Base-by-base conservation (phyloP, 495 filamentous ascomycete species). In the Penicillium alfredii region DNA sequence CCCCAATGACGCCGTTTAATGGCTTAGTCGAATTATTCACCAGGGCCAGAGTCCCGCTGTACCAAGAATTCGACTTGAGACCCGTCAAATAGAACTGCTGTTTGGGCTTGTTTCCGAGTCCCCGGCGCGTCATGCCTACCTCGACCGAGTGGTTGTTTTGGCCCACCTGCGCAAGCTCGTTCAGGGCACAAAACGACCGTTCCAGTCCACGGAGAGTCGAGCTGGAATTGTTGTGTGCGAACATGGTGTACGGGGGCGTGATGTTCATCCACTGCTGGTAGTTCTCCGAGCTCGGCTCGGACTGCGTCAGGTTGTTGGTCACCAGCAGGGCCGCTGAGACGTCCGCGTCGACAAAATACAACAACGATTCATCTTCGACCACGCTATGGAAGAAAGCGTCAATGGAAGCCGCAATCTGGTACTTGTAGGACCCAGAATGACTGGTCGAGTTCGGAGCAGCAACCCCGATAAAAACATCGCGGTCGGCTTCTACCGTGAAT, bases 81-180 rank as follows among this genome's bases (percentile, higher is more conserved):
- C 77, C 76, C 10, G 68, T 76, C 19, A 94, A 62, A 45, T 90
- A 86, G 58, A 97, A 93, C 51, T 95, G 86, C 60, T 93, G 76
- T 49, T 84, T 84, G 1, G 85, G 84, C 26, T 77, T 56, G 32
- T 76, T 77, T 4, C 69, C 72, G 0, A 66, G 58, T 3, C 80
- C 78, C 2, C 77, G 68, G 15, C 53, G 73, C 2, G 83, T 92
- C 72, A 94, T 84, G 28, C 72, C 71, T 19, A 71, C 72, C 11
- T 76, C 61, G 9, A 81, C 63, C 25, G 71, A 63, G 35, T 58
- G 61, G 33, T 60, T 71, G n/a, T 64, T 73, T 20, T 68, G 66
- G 8, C 72, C 63, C 24, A 86, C 74, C 47, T 82, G 75, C 1
- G 85, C 78, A 28, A 74, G 62, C 9, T 64, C 64, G 12, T 72